Percentiles rank a stretch among this genome's conserved stretches.
These are phyloP conservation scores for Daucus carota DNA, from an alignment of 129 eudicot genomes.

Conservation along the genomic window DH1_v3.0 NC_030385.2:7456001-7456500, in stretches of 20 bases:
- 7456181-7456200: no score
- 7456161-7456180: no score
- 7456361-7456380: neutral
- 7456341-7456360: conserved; percentile 37
- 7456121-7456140: conserved; percentile 93
- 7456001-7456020: conserved; percentile 92
- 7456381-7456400: neutral
- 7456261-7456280: conserved; percentile 92
- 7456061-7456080: conserved; percentile 54
- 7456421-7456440: neutral
- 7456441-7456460: neutral
- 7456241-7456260: conserved; percentile 31
- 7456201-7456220: neutral
- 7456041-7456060: conserved; percentile 66
- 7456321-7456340: conserved; percentile 73
- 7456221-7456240: neutral
- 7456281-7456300: conserved; percentile 81
- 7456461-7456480: neutral
- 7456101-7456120: conserved; percentile 89
- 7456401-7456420: neutral
- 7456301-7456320: conserved; percentile 57
- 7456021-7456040: conserved; percentile 92
- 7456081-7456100: conserved; percentile 84
- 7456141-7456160: conserved; percentile 31
- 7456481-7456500: neutral